Conservation (phyloP, 306 rosid species). For the Quercus aquifolioides region DNA sequence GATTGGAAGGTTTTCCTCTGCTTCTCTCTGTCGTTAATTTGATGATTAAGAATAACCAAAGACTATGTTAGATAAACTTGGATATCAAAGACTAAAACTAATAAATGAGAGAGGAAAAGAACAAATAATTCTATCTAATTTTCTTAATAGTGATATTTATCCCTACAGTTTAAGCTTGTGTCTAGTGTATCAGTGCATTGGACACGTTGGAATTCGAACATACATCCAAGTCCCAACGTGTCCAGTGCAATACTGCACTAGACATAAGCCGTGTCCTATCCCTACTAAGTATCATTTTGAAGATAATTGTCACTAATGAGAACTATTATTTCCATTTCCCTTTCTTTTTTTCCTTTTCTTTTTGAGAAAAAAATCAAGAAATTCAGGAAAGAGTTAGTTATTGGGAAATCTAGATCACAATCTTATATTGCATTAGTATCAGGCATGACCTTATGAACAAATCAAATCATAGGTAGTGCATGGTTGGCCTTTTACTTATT, state of each 20-base stretch:
- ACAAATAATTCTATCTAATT: background rate
- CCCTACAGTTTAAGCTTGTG: background rate
- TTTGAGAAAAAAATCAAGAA: conserved; percentile 17
- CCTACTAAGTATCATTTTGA: background rate
- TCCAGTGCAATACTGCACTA: too few relatives aligned
- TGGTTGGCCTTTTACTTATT: conserved; percentile 15
- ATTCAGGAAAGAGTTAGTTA: conserved; percentile 10
- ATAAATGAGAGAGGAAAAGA: background rate
- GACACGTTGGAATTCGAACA: too few relatives aligned
- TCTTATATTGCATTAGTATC: background rate
- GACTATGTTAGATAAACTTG: background rate
- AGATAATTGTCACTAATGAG: background rate
- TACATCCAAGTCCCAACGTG: too few relatives aligned
- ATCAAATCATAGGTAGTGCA: conserved; percentile 3
- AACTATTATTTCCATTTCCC: background rate
- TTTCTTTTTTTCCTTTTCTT: background rate
- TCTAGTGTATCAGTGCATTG: too few relatives aligned
- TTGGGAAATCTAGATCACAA: conserved; percentile 23
- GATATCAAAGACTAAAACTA: background rate
- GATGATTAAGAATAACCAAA: background rate
- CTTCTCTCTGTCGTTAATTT: conserved; percentile 41
- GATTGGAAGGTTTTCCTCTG: conserved; percentile 53
- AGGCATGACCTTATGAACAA: background rate
- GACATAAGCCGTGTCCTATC: background rate
- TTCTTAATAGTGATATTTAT: background rate